Percentiles rank a stretch among this genome's conserved stretches.
Conservation (phyloP, 768 basidiomycete genomes). For the Tephrocybe sp. region DNA sequence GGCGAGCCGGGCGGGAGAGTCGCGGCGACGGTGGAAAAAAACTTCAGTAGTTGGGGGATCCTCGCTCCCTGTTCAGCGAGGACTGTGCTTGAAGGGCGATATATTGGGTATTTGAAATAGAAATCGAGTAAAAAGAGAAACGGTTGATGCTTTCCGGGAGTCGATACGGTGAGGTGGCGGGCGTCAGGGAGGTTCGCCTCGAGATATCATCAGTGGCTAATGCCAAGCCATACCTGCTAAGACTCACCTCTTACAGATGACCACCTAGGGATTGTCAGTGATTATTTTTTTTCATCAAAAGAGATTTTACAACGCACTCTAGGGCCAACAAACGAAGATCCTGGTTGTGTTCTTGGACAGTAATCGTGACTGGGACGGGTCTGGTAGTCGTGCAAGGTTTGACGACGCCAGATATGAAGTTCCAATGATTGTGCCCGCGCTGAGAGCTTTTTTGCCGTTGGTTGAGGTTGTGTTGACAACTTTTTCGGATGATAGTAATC, state of each 20-base stretch:
- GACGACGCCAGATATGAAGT: conserved; percentile 21
- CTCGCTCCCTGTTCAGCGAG: conserved; percentile 75
- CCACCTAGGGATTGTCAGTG: conserved; percentile 53
- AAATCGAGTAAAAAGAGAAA: conserved; percentile 13
- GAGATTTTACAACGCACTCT: conserved; percentile 47
- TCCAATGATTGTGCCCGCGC: neutral
- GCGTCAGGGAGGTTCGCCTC: conserved; percentile 84
- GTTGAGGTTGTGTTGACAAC: conserved; percentile 10
- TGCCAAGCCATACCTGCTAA: conserved; percentile 5
- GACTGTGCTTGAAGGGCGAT: conserved; percentile 53
- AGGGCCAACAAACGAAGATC: conserved; percentile 84
- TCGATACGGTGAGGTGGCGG: conserved; percentile 20
- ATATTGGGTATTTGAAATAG: conserved; percentile 18
- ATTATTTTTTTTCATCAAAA: conserved; percentile 11
- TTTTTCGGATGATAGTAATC: conserved; percentile 17
- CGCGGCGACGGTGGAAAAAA: conserved; percentile 50
- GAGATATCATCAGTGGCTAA: conserved; percentile 20
- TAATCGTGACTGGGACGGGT: conserved; percentile 52
- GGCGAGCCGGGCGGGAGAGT: conserved; percentile 62
- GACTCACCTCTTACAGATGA: conserved; percentile 72
- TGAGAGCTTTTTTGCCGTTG: conserved; percentile 16
- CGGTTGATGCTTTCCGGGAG: conserved; percentile 9
- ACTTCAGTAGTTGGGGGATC: conserved; percentile 60
- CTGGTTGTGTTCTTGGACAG: conserved; percentile 74
- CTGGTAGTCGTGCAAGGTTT: conserved; percentile 39